Conservation (phyloP, 805 yeast species). For the Yarrowia sp. region DNA sequence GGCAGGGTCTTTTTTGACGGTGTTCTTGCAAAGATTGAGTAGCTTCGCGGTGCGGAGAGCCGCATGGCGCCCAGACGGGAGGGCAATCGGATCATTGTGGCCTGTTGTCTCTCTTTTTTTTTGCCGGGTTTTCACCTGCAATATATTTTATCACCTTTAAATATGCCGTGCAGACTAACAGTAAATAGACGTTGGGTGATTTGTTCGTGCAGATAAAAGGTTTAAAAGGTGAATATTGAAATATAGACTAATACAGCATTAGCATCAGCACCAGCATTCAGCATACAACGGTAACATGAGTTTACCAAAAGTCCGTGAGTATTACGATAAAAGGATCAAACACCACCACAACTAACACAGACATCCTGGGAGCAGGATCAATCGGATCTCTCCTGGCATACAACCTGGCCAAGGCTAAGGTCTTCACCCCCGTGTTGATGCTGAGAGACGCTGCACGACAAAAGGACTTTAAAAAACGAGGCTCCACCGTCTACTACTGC, state of each 20-base stretch:
- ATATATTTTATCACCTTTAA: background rate
- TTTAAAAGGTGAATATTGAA: too few relatives aligned
- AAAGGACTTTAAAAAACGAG: slow-evolving; percentile 42
- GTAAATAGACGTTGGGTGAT: slow-evolving; percentile 13
- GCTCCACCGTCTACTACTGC: slow-evolving; percentile 41
- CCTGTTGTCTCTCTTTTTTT: background rate
- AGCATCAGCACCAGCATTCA: too few relatives aligned
- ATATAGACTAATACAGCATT: too few relatives aligned
- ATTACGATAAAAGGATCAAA: too few relatives aligned
- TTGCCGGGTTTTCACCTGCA: background rate
- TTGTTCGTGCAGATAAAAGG: slow-evolving; percentile 8
- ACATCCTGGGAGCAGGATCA: slow-evolving; percentile 52
- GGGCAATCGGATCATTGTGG: background rate
- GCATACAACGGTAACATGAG: background rate
- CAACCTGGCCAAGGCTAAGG: slow-evolving; percentile 41
- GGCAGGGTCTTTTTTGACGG: slow-evolving; percentile 6
- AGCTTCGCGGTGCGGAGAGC: background rate
- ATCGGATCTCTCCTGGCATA: slow-evolving; percentile 52
- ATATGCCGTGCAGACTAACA: background rate
- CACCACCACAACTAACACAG: background rate
- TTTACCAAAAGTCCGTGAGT: slow-evolving; percentile 13
- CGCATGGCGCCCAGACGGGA: slow-evolving; percentile 4
- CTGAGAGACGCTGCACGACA: slow-evolving; percentile 45
- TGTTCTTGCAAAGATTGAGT: slow-evolving; percentile 4
- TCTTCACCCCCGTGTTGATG: slow-evolving; percentile 44